Evolutionary conservation across 2,329 filamentous ascomycete genomes (phyloP).

Genomic region (Paracoccidioides brasiliensis): DNA sequence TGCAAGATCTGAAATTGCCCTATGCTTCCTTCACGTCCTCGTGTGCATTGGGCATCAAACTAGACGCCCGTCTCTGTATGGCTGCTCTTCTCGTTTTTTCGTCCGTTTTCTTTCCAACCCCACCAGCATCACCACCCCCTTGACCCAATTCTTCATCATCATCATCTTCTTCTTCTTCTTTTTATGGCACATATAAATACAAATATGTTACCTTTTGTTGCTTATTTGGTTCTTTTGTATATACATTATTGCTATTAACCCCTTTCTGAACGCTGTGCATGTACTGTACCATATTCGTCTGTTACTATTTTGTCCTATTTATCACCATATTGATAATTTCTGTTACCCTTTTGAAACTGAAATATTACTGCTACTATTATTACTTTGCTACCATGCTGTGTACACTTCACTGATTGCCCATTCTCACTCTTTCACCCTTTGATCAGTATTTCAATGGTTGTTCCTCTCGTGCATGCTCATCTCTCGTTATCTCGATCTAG

Average conservation of each 20-base stretch:
- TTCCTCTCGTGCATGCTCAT: not conserved
- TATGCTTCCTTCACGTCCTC: not conserved
- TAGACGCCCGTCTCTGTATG: not conserved
- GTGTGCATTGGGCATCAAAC: conserved; percentile 5
- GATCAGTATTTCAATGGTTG: not conserved
- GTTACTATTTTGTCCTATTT: not conserved
- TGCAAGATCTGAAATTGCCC: not conserved
- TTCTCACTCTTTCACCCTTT: not conserved
- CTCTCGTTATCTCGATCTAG: not conserved
- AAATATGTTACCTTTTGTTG: not conserved
- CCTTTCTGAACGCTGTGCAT: not conserved
- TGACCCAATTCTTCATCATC: not conserved
- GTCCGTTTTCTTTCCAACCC: not conserved
- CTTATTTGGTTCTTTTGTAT: not conserved
- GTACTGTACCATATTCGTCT: not conserved
- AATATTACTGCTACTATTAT: not conserved
- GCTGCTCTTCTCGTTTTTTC: not conserved
- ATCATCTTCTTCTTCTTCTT: not conserved
- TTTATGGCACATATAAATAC: not conserved
- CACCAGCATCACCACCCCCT: not conserved
- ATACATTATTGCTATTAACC: not conserved
- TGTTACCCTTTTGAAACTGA: not conserved
- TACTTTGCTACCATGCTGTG: not conserved
- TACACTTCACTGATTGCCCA: not conserved
- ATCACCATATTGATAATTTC: not conserved